Conservation (phyloP, 2,329 filamentous ascomycete species). For the Cladosporium colombiae region DNA sequence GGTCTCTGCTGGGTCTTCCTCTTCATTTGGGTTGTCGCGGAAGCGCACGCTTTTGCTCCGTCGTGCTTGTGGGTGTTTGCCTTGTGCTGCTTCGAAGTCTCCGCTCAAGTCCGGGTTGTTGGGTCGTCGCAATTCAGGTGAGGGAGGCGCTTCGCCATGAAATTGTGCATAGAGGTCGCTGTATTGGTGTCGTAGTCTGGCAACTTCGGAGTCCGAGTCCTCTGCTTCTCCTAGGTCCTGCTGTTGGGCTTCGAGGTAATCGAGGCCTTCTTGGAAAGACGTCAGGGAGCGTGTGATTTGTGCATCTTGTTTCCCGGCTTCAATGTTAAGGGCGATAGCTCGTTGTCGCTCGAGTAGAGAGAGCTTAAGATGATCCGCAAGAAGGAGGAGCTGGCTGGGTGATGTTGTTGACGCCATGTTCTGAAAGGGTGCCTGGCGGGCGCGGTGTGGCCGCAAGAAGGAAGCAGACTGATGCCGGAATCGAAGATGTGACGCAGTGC, state of each 20-base stretch:
- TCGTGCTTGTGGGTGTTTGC: conserved; percentile 43
- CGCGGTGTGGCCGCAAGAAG: neutral
- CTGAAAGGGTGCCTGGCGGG: neutral
- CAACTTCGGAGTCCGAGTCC: conserved; percentile 58
- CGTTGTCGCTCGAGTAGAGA: conserved; percentile 90
- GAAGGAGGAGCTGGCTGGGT: conserved; percentile 77
- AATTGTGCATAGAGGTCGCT: conserved; percentile 79
- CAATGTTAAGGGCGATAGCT: conserved; percentile 76
- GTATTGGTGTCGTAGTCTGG: conserved; percentile 71
- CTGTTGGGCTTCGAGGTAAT: conserved; percentile 65
- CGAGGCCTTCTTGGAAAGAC: conserved; percentile 78
- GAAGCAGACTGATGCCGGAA: neutral
- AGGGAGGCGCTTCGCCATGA: conserved; percentile 59
- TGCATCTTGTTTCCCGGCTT: conserved; percentile 78
- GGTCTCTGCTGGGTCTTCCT: conserved; percentile 49
- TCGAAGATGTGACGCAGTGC: neutral
- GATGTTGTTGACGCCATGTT: conserved; percentile 24
- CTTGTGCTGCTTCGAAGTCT: conserved; percentile 65
- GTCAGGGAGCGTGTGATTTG: conserved; percentile 88
- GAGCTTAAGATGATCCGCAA: conserved; percentile 96
- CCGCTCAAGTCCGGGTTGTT: conserved; percentile 63
- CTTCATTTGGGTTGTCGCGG: conserved; percentile 59
- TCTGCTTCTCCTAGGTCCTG: conserved; percentile 63
- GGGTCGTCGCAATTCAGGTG: conserved; percentile 58
- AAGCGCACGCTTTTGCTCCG: conserved; percentile 66